Evolutionary conservation across 2,329 filamentous ascomycete genomes (phyloP).

Genomic region (Coniochaeta sp.): DNA sequence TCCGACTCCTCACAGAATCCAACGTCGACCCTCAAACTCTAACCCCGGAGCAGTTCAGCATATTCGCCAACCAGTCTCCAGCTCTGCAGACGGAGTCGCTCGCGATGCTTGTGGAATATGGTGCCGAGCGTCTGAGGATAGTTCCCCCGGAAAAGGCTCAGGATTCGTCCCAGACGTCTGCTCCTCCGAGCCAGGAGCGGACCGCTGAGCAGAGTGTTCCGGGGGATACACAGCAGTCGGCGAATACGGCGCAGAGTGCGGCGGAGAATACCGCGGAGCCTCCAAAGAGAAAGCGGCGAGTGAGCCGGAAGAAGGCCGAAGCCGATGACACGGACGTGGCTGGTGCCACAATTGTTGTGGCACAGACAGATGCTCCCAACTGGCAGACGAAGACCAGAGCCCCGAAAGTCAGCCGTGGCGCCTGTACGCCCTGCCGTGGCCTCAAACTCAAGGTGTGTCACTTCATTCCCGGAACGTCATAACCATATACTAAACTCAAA

Average conservation of each 20-base stretch:
- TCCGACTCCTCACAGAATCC: slow-evolving; percentile 36
- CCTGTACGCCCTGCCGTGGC: slow-evolving; percentile 29
- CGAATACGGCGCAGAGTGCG: neutral
- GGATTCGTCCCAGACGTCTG: slow-evolving; percentile 12
- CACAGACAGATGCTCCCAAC: neutral
- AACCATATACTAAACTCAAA: slow-evolving; percentile 10
- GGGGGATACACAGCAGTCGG: neutral
- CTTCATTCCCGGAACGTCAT: slow-evolving; percentile 9
- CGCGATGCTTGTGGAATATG: slow-evolving; percentile 48
- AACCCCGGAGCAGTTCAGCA: slow-evolving; percentile 48
- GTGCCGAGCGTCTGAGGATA: slow-evolving; percentile 49
- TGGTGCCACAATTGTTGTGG: slow-evolving; percentile 1
- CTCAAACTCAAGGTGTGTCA: slow-evolving; percentile 30
- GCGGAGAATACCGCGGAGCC: neutral
- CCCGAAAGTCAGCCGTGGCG: slow-evolving; percentile 18
- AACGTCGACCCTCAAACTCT: slow-evolving; percentile 45
- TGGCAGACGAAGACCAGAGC: slow-evolving; percentile 2
- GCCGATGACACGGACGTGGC: slow-evolving; percentile 2
- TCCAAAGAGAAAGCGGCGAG: neutral
- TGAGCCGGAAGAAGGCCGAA: slow-evolving; percentile 8
- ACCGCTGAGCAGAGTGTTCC: neutral
- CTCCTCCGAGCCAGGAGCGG: neutral
- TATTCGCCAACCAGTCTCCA: slow-evolving; percentile 53
- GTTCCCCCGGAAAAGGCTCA: slow-evolving; percentile 40
- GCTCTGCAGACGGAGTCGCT: slow-evolving; percentile 47